Conservation (phyloP, 495 filamentous ascomycete genomes). For the Penicillium turbatum region DNA sequence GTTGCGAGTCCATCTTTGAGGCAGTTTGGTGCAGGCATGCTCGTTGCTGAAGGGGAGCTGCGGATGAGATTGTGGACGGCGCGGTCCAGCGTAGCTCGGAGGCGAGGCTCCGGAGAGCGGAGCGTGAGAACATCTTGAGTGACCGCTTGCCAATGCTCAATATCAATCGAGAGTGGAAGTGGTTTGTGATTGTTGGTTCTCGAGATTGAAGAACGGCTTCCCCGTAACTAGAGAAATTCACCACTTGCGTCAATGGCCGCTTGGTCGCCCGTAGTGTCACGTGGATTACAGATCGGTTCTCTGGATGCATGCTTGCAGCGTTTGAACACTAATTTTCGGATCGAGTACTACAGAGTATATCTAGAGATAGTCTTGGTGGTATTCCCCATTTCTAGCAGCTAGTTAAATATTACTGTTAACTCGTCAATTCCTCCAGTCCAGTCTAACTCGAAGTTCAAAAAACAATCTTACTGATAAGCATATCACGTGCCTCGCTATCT, state of each 20-base stretch:
- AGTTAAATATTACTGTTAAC: too few relatives aligned
- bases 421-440: too few relatives aligned
- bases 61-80: constrained; percentile 31
- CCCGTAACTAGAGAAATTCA: constrained; percentile 33
- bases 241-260: constrained; percentile 25
- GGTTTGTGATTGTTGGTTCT: constrained; percentile 10
- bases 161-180: constrained; percentile 14
- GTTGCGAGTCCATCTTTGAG: constrained; percentile 20
- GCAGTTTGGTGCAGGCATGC: constrained; percentile 27
- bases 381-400: too few relatives aligned
- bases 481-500: constrained; percentile 28
- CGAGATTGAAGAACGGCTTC: constrained; percentile 13
- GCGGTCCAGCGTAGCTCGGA: constrained; percentile 35
- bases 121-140: constrained; percentile 41
- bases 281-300: constrained; percentile 2
- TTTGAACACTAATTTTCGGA: not conserved
- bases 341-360: not conserved
- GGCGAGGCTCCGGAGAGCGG: constrained; percentile 32
- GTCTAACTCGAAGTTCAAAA: not conserved
- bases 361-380: not conserved
- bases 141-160: constrained; percentile 8
- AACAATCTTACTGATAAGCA: constrained; percentile 26
- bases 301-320: not conserved
- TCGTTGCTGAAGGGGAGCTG: constrained; percentile 35
- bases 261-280: constrained; percentile 29